Percentiles rank a stretch among this genome's conserved stretches.
Conservation (phyloP, 805 yeast species). For the Myxozyma nipponensis region DNA sequence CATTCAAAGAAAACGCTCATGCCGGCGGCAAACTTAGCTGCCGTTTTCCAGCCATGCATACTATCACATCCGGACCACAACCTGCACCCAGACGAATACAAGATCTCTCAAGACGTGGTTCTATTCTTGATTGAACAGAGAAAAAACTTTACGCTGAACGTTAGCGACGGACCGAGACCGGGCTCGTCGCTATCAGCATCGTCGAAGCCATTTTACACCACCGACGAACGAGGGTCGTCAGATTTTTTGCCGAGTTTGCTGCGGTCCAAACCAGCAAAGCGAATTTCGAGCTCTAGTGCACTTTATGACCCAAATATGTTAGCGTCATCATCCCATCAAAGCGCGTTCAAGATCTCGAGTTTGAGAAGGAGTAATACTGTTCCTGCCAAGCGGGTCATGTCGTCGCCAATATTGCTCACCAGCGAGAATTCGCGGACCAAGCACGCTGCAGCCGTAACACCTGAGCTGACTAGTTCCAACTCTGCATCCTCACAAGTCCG, state of each 20-base stretch:
- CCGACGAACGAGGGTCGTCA: not conserved
- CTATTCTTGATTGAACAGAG: constrained; percentile 87
- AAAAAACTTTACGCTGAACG: constrained; percentile 47
- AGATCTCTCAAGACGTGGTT: constrained; percentile 76
- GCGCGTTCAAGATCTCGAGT: not conserved
- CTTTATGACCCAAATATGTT: not conserved
- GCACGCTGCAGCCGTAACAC: not conserved
- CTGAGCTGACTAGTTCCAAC: not conserved
- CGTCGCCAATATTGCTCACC: not conserved
- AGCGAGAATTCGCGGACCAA: not conserved
- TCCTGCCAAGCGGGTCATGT: not conserved
- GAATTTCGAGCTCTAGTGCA: not conserved
- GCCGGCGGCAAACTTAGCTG: constrained; percentile 91
- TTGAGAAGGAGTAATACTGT: not conserved
- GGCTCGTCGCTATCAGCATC: not conserved
- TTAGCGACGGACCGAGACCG: constrained; percentile 1
- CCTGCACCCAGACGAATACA: constrained; percentile 88
- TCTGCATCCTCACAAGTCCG: not conserved
- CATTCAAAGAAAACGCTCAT: constrained; percentile 75
- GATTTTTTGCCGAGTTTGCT: not conserved
- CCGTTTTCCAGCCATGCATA: constrained; percentile 95
- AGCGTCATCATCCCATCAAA: not conserved
- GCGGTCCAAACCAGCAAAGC: not conserved
- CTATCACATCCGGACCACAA: constrained; percentile 90
- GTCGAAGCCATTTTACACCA: not conserved